A percentile compares a stretch with the other conserved stretches of the same genome.
phyloP scores from a whole-genome alignment of 2,329 filamentous ascomycete species.

The Botrytis aclada region DNA sequence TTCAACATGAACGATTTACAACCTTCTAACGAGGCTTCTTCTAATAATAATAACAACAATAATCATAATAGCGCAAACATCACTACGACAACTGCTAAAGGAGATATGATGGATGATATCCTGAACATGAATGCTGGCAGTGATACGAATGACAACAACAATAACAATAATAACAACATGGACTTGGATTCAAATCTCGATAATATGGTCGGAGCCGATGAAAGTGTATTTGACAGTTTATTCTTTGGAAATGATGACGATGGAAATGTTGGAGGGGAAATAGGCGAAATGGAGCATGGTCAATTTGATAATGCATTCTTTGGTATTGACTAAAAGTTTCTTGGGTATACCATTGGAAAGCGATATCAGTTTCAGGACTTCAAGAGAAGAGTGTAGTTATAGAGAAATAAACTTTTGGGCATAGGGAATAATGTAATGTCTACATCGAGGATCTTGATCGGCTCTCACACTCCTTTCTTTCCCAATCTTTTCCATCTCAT shows the following conservation, averaged over 20 bases:
- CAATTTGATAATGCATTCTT: constrained; percentile 37
- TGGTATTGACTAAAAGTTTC: constrained; percentile 22
- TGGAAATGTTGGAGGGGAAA: constrained; percentile 23
- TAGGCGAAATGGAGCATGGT: constrained; percentile 31
- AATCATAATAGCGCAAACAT: constrained; percentile 21
- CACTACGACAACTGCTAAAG: constrained; percentile 18
- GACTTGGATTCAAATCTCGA: constrained; percentile 54
- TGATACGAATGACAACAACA: not conserved
- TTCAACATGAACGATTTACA: constrained; percentile 41
- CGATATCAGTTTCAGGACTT: not conserved
- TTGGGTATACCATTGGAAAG: not conserved
- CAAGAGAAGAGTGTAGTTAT: not conserved
- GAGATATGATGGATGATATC: constrained; percentile 25
- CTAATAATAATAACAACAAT: not conserved
- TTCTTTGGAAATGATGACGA: constrained; percentile 30
- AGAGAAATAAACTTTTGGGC: not conserved
- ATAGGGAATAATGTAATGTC: not conserved
- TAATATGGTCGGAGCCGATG: constrained; percentile 42
- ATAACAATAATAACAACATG: constrained; percentile 31
- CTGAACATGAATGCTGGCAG: constrained; percentile 22
- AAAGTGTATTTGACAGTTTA: constrained; percentile 36
- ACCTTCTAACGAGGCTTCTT: constrained; percentile 23
- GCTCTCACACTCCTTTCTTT: not conserved
- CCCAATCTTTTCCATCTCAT: not conserved
- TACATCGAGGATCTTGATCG: not conserved